Base-by-base conservation (phyloP, 495 filamentous ascomycete species). In the Tuber aestivum region DNA sequence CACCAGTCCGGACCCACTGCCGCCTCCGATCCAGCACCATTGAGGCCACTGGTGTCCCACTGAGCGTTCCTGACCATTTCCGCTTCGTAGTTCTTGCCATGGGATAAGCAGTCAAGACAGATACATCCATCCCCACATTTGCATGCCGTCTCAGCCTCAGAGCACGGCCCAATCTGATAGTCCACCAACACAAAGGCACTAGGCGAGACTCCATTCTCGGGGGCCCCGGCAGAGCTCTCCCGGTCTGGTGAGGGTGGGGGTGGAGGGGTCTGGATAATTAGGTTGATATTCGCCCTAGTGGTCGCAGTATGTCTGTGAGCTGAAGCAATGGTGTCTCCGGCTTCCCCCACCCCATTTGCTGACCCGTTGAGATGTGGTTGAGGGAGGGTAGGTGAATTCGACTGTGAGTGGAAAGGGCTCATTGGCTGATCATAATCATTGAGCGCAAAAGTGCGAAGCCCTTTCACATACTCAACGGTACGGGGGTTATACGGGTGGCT, bases 51-150 rank as follows among this genome's bases (percentile, higher is more conserved):
- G 27, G 56, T 27, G 1, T 65, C 56, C 56, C 56, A 65, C 27
- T 27, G 56, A 65, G 27, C 56, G 56, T 20, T 8, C 12, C 56
- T 20, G 27, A 2, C 41, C 78, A 18, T 73, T 70, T 1, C 70
- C 21, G 72, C 69, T 0, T 73, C 80, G 56, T 82, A 76, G 41
- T 75, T 74, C 35, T 80, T 80, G 65, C 79, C 80, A 50, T 82
- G 80, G 21, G 80, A 82, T 18, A 82, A 41, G 71, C 80, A 82
- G 14, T 77, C 74, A 72, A 81, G 71, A 48, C 80, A 82, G 12
- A 80, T 75, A 38, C 80, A 82, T 35, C 79, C 79, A 50, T 82
- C 79, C 45, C 80, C 80, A 32, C 80, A 82, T 72, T 76, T 82
- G 20, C 80, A 82, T 32, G 74, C 80, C 4, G 80, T 23, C 21